A percentile compares a stretch with the other conserved stretches of the same genome.
Conservation (phyloP, 2,329 filamentous ascomycete species). For the Xylaria sp. region DNA sequence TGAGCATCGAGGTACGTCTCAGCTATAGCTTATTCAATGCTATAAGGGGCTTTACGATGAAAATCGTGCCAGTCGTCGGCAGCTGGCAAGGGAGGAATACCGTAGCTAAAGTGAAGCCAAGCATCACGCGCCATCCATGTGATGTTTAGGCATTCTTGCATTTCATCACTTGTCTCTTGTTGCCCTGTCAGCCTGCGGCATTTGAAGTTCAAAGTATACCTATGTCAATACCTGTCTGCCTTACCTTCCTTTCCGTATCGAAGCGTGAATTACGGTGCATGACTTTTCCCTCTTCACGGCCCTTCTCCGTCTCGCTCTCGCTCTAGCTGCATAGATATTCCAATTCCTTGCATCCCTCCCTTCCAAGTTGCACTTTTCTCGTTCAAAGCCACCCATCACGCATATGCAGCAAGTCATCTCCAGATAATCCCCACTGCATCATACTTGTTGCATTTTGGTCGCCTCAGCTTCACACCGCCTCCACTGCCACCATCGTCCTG, state of each 20-base stretch:
- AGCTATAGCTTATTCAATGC: too few relatives aligned
- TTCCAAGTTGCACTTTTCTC: neutral
- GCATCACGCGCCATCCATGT: neutral
- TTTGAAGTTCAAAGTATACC: neutral
- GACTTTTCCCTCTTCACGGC: neutral
- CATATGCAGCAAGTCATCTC: neutral
- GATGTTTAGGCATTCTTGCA: neutral
- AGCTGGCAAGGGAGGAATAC: neutral
- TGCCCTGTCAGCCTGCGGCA: neutral
- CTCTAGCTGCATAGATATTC: neutral
- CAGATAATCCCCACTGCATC: neutral
- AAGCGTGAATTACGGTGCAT: neutral
- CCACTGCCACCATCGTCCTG: neutral
- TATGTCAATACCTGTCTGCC: neutral
- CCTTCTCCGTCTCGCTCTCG: neutral
- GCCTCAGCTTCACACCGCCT: slow-evolving; percentile 5
- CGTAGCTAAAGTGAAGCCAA: neutral
- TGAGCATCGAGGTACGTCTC: too few relatives aligned
- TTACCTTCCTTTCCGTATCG: neutral
- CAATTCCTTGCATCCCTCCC: neutral
- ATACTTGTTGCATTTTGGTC: neutral
- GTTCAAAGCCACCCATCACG: neutral
- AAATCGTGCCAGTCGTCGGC: neutral
- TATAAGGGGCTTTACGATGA: neutral
- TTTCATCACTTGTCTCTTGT: neutral